Evolutionary conservation across 2,329 filamentous ascomycete genomes (phyloP), one percentile per base, ranked within the genome.

Genomic region (Beauveria brongniartii): DNA sequence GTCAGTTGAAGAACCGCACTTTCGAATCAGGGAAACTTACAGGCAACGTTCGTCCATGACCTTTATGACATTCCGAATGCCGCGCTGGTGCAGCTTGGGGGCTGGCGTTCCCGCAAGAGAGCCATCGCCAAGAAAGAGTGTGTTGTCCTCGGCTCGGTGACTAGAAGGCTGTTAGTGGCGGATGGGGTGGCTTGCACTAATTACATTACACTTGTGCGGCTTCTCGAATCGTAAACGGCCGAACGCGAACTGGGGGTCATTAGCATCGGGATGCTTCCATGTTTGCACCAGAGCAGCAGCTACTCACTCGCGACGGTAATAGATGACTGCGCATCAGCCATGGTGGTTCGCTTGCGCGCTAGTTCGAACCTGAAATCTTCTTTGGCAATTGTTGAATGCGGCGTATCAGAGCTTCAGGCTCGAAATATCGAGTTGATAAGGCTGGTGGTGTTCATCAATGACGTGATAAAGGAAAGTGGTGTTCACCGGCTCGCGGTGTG

Each of bases 41-140:
- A 99, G 78, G 78, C 94, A 97, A 70, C 90, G 90, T 72, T 97
- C 92, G 71, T 99, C 95, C 58, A 99, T 84, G 22, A 99, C 92
- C 75, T 97, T 97, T 76, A 99, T 90, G 58, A 99, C 92, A 1
- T 91, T 87, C 68, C 92, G 83, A 61, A 99, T 86, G 8, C 95
- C 94, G 69, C 92, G 92, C 67, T 90, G 86, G 63, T 88, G 85
- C 37, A 96, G 82, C 71, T 93, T 96, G 0, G 92, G 92, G 1
- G 91, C 83, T 0, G 93, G 92, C 16, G 83, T 87, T 51, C 85
- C 89, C n/a, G 94, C 94, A 61, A 99, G 81, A 20, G 93, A 97
- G 63, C 94, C 94, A 73, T 99, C 94, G 63, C 94, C 94, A n/a
- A 99, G 83, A 72, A 99, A 99, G 43, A 96, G 75, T 5, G 91